Percentiles rank a stretch among this genome's conserved stretches.
phyloP scores from a whole-genome alignment of 148 eudicot species.

The Rhododendron williamsianum region DNA sequence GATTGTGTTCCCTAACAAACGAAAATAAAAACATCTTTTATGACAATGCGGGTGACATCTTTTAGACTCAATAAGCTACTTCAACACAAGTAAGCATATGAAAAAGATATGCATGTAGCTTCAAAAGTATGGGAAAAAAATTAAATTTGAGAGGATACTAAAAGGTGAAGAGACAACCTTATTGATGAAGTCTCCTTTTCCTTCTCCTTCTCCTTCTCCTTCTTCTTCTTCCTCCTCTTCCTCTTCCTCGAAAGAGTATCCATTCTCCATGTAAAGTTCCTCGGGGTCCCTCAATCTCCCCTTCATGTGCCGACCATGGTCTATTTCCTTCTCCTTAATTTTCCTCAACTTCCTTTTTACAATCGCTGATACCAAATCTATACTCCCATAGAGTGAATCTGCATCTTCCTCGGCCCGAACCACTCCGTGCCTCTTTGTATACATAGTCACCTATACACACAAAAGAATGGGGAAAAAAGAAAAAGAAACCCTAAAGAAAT shows the following conservation, averaged over 20 bases:
- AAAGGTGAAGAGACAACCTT: conserved; percentile 42
- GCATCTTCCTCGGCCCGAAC: conserved; percentile 87
- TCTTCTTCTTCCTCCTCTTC: not conserved
- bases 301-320: conserved; percentile 84
- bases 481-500: not conserved
- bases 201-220: conserved; percentile 1
- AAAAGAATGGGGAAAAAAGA: not conserved
- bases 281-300: conserved; percentile 56
- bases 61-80: not conserved
- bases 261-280: conserved; percentile 18
- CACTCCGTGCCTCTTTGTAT: conserved; percentile 85
- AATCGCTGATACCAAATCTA: conserved; percentile 76
- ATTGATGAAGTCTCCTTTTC: conserved; percentile 26
- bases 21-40: not conserved
- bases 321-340: conserved; percentile 87
- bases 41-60: not conserved
- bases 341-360: conserved; percentile 80
- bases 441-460: conserved; percentile 60
- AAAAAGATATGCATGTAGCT: not conserved
- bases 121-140: not conserved
- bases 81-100: not conserved
- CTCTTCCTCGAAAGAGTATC: conserved; percentile 24
- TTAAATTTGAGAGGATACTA: not conserved
- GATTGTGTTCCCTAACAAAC: not conserved
- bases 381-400: conserved; percentile 60